Conservation (phyloP, 192 early-diverging fungal species). For the Radiomyces spectabilis region DNA sequence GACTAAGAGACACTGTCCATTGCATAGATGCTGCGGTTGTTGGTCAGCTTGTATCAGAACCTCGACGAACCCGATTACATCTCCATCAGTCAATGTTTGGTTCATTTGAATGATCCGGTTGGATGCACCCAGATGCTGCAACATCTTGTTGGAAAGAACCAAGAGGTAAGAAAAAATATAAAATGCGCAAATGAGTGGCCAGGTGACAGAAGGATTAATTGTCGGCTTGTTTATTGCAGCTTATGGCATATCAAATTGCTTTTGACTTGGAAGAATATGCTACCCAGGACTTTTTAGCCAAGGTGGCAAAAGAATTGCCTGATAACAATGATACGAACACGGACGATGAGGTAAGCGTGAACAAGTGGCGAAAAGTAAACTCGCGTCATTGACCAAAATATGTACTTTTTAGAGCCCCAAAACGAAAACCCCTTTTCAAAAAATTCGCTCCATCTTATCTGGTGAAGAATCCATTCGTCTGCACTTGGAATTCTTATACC, state of each 20-base stretch:
- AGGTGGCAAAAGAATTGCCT: conserved; percentile 60
- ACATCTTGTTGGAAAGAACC: conserved; percentile 50
- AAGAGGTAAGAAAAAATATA: conserved; percentile 42
- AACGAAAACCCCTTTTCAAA: conserved; percentile 28
- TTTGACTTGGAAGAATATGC: conserved; percentile 97
- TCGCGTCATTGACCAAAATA: neutral
- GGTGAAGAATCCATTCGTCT: conserved; percentile 89
- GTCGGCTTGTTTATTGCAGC: conserved; percentile 47
- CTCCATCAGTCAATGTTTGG: conserved; percentile 83
- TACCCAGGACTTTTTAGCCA: conserved; percentile 92
- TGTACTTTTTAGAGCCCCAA: neutral
- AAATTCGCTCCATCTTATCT: conserved; percentile 75
- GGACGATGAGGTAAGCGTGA: conserved; percentile 38
- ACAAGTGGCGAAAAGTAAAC: conserved; percentile 12
- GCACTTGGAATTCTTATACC: conserved; percentile 90
- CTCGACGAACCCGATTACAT: conserved; percentile 85
- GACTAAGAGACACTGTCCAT: no score
- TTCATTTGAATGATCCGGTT: conserved; percentile 79
- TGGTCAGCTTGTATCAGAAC: conserved; percentile 69
- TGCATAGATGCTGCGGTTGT: conserved; percentile 54
- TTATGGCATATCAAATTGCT: conserved; percentile 91
- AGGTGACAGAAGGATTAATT: no score
- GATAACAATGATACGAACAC: conserved; percentile 33
- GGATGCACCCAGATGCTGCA: conserved; percentile 70
- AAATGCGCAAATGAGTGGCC: no score